Conservation (phyloP, 2,329 filamentous ascomycete genomes). For the Kalaharituber pfeilii region DNA sequence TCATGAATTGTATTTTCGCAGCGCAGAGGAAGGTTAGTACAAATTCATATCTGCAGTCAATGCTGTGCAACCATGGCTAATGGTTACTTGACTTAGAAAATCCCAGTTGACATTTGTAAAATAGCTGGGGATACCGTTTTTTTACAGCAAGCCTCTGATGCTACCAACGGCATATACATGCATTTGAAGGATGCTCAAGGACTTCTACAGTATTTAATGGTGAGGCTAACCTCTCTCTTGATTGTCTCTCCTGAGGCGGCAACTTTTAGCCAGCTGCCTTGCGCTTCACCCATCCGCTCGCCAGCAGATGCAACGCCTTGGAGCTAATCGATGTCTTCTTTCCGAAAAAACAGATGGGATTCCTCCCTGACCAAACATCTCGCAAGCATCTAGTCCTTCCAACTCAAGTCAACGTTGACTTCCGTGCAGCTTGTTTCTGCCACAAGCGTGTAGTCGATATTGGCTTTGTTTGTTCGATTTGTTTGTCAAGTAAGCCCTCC, state of each 20-base stretch:
- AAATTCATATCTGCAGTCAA: background rate
- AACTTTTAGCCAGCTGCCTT: too few species aligned
- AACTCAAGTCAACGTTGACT: conserved; percentile 75
- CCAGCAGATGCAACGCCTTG: too few species aligned
- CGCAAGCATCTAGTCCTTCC: conserved; percentile 55
- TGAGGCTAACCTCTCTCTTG: conserved; percentile 1
- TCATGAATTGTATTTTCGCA: conserved; percentile 97
- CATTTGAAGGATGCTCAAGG: conserved; percentile 46
- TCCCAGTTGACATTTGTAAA: conserved; percentile 84
- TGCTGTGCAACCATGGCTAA: background rate
- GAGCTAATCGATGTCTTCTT: too few species aligned
- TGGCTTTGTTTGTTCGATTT: conserved; percentile 91
- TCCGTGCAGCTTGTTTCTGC: conserved; percentile 95
- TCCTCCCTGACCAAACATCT: conserved; percentile 54
- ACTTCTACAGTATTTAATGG: conserved; percentile 78
- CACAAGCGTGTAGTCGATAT: conserved; percentile 80
- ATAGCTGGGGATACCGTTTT: conserved; percentile 76
- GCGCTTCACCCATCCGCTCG: too few species aligned
- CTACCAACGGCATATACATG: conserved; percentile 54
- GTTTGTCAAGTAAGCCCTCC: conserved; percentile 51
- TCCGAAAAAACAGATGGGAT: conserved; percentile 41
- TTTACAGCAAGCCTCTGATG: conserved; percentile 73
- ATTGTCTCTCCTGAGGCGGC: too few species aligned
- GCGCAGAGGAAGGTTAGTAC: conserved; percentile 42
- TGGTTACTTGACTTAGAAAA: conserved; percentile 39